Conservation (phyloP, 495 filamentous ascomycete species). For the Aspergillus steynii region DNA sequence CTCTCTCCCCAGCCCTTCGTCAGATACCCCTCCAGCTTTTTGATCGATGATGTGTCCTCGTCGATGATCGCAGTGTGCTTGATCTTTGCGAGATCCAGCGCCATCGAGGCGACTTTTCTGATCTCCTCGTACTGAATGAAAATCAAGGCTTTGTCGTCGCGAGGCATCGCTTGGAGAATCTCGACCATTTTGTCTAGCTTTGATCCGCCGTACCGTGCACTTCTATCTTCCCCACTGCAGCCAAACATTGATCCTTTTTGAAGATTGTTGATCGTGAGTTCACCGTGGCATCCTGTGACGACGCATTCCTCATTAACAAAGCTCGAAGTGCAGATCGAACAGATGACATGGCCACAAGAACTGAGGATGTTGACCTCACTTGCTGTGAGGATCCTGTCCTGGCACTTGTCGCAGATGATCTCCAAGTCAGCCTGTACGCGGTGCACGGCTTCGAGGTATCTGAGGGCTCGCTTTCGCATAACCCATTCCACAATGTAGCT, state of each 20-base stretch:
- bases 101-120: conserved; percentile 33
- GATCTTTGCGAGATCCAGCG: conserved; percentile 32
- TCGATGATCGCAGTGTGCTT: conserved; percentile 30
- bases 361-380: conserved; percentile 37
- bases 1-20: conserved; percentile 27
- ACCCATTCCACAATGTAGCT: conserved; percentile 32
- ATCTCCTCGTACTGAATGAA: conserved; percentile 54
- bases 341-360: conserved; percentile 54
- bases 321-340: conserved; percentile 33
- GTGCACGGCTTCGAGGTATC: conserved; percentile 30
- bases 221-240: conserved; percentile 26
- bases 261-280: conserved; percentile 31
- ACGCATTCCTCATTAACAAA: conserved; percentile 28
- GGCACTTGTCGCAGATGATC: conserved; percentile 33
- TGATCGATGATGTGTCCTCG: conserved; percentile 23
- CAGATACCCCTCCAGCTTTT: conserved; percentile 48
- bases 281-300: conserved; percentile 31
- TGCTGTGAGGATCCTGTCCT: conserved; percentile 3
- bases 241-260: conserved; percentile 36
- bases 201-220: conserved; percentile 34
- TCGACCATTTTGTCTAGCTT: conserved; percentile 51
- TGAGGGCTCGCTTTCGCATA: conserved; percentile 28
- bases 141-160: conserved; percentile 48
- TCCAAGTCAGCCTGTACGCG: conserved; percentile 22
- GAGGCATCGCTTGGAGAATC: conserved; percentile 41